Evolutionary conservation across 1,284 basidiomycete species (phyloP).

Genomic region (Hortiboletus rubellus): DNA sequence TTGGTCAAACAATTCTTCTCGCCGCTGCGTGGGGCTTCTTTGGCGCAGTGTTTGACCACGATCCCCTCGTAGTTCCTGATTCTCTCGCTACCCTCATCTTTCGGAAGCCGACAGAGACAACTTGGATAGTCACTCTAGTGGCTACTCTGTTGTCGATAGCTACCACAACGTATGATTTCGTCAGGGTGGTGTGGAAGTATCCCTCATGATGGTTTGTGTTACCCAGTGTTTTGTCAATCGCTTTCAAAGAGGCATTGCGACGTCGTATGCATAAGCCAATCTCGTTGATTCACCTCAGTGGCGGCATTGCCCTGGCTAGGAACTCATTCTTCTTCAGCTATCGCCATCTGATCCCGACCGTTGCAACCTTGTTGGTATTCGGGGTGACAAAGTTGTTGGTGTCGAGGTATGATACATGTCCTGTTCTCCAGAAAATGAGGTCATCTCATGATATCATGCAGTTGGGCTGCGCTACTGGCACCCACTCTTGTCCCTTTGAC

Average conservation of each 20-base stretch:
- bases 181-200: not conserved
- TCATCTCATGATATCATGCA: not conserved
- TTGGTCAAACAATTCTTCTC: slow-evolving; percentile 11
- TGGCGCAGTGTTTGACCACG: not conserved
- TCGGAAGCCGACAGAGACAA: not conserved
- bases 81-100: slow-evolving; percentile 1
- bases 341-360: slow-evolving; percentile 1
- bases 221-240: slow-evolving; percentile 8
- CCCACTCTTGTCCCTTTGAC: slow-evolving; percentile 6
- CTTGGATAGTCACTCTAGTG: slow-evolving; percentile 10
- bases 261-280: slow-evolving; percentile 19
- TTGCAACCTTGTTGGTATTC: slow-evolving; percentile 3
- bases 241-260: slow-evolving; percentile 16
- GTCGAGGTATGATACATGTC: slow-evolving; percentile 9
- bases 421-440: not conserved
- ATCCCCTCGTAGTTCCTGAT: slow-evolving; percentile 5
- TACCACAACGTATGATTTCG: slow-evolving; percentile 3
- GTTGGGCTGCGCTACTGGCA: slow-evolving; percentile 17
- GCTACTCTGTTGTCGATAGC: slow-evolving; percentile 13
- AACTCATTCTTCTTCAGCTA: slow-evolving; percentile 2
- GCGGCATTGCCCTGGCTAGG: slow-evolving; percentile 12
- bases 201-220: not conserved
- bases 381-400: slow-evolving; percentile 13
- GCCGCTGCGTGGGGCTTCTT: slow-evolving; percentile 15
- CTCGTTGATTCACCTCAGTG: slow-evolving; percentile 9